A percentile compares a stretch with the other conserved stretches of the same genome.
These are phyloP conservation scores for Acanthamoeba royreba DNA, from an alignment of 208 protist genomes.

Conservation along the genomic window DNA sequence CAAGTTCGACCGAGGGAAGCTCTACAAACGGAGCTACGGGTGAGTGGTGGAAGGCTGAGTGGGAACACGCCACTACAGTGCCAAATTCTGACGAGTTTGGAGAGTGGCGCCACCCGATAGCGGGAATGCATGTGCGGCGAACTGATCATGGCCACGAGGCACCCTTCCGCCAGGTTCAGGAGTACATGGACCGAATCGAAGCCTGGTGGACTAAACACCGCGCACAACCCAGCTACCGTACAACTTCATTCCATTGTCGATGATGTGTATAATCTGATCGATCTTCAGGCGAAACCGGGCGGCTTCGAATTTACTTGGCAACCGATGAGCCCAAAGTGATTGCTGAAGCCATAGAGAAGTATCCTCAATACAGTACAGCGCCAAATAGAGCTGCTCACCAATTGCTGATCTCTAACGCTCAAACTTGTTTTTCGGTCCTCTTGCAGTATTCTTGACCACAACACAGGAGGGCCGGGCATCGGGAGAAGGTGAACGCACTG, in stretches of 20 bases:
- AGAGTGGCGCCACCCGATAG: neutral
- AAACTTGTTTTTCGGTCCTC: too few relatives aligned
- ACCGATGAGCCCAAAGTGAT: neutral
- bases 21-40: neutral
- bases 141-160: neutral
- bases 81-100: neutral
- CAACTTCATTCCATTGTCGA: neutral
- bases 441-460: neutral
- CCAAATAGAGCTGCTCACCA: too few relatives aligned
- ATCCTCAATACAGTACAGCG: neutral
- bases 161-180: neutral
- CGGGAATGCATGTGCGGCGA: neutral
- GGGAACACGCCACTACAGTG: neutral
- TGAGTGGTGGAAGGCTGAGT: neutral
- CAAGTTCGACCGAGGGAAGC: neutral
- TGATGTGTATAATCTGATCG: neutral
- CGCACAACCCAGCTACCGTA: neutral
- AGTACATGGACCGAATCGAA: neutral
- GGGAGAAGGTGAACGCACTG: neutral
- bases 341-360: neutral
- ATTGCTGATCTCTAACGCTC: too few relatives aligned
- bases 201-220: neutral
- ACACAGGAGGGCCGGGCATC: neutral
- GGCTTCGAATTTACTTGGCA: neutral
- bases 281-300: neutral